Percentiles rank a stretch among this genome's conserved stretches.
These are phyloP conservation scores for Chalciporus chontae DNA, from an alignment of 768 basidiomycete genomes.

Conservation along the genomic window DNA sequence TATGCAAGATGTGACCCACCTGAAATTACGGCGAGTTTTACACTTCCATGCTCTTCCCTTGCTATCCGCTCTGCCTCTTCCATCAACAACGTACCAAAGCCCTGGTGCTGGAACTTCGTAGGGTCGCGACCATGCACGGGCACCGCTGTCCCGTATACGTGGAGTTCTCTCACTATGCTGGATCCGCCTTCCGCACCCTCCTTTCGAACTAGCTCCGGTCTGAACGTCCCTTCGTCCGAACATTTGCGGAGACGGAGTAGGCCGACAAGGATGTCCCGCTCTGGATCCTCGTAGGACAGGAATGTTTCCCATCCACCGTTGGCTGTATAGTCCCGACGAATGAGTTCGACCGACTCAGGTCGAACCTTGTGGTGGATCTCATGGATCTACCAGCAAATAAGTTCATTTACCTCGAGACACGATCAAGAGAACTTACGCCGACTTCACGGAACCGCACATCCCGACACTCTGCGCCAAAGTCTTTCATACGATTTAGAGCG, in stretches of 20 bases:
- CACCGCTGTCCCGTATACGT: slow-evolving; percentile 97
- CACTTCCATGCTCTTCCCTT: slow-evolving; percentile 92
- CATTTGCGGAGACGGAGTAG: slow-evolving; percentile 90
- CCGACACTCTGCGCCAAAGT: slow-evolving; percentile 95
- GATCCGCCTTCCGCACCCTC: slow-evolving; percentile 73
- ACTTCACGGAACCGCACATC: slow-evolving; percentile 98
- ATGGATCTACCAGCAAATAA: slow-evolving; percentile 62
- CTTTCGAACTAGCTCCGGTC: slow-evolving; percentile 79
- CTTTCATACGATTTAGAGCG: slow-evolving; percentile 96
- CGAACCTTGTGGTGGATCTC: slow-evolving; percentile 98
- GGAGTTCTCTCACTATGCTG: slow-evolving; percentile 92
- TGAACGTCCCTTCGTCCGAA: slow-evolving; percentile 94
- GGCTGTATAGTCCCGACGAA: slow-evolving; percentile 92
- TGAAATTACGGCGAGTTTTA: slow-evolving; percentile 96
- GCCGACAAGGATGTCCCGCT: slow-evolving; percentile 93
- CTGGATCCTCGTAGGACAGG: slow-evolving; percentile 97
- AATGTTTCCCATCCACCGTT: slow-evolving; percentile 99
- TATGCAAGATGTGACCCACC: slow-evolving; percentile 44
- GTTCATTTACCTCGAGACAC: background rate
- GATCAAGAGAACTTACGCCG: slow-evolving; percentile 57
- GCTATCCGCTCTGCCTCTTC: slow-evolving; percentile 99
- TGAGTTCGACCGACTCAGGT: slow-evolving; percentile 91
- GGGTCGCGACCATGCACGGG: slow-evolving; percentile 97
- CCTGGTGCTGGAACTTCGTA: slow-evolving; percentile 96
- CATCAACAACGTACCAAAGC: slow-evolving; percentile 96